phyloP scores from a whole-genome alignment of 371 early-diverging fungal genomes.

The Globomyces sp. region DNA sequence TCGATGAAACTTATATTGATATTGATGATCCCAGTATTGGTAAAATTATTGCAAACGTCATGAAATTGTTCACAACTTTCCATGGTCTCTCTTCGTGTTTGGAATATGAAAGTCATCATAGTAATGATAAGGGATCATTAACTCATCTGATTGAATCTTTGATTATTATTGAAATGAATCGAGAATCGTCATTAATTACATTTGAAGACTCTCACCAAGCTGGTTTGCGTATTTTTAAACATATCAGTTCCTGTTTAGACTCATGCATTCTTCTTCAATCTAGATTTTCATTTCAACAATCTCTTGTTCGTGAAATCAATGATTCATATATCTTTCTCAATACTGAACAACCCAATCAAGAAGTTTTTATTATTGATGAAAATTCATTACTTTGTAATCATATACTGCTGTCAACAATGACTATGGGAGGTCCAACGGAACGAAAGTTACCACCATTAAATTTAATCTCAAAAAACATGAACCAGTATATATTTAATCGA shows the following conservation, averaged over 20 bases:
- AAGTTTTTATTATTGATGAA: slow-evolving; percentile 36
- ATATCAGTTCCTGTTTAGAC: slow-evolving; percentile 38
- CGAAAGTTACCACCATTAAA: slow-evolving; percentile 28
- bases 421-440: slow-evolving; percentile 39
- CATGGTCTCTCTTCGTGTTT: slow-evolving; percentile 32
- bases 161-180: slow-evolving; percentile 19
- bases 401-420: slow-evolving; percentile 31
- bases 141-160: slow-evolving; percentile 25
- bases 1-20: slow-evolving; percentile 21
- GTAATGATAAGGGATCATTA: slow-evolving; percentile 20
- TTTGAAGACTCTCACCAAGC: slow-evolving; percentile 41
- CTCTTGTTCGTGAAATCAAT: slow-evolving; percentile 18
- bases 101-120: slow-evolving; percentile 14
- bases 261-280: slow-evolving; percentile 36
- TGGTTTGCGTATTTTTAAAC: slow-evolving; percentile 35
- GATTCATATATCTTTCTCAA: background rate
- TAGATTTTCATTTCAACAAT: slow-evolving; percentile 28
- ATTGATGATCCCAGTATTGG: slow-evolving; percentile 30
- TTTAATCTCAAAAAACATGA: background rate
- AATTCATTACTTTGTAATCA: slow-evolving; percentile 33
- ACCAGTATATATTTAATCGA: background rate
- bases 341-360: background rate
- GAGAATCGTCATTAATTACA: slow-evolving; percentile 12
- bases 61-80: slow-evolving; percentile 40
- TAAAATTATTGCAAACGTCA: slow-evolving; percentile 35